Evolutionary conservation across 768 basidiomycete genomes (phyloP), one percentile per base, ranked within the genome.

Genomic region (Infundibulicybe gibba): DNA sequence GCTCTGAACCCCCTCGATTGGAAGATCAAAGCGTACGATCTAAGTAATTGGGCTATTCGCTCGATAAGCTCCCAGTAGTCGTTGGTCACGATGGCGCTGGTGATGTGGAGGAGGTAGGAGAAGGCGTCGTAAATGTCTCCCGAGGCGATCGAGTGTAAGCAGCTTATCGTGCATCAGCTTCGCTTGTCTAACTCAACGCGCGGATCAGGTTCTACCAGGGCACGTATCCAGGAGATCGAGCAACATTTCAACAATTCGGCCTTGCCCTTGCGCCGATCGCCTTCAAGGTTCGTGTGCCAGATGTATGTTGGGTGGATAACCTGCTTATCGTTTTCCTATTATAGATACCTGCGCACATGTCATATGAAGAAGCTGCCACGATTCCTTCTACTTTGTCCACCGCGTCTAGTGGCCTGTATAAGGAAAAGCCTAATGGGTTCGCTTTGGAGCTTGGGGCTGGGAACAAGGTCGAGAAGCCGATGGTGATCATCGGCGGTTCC

Each of bases 1-100:
- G 69, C 67, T 5, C 61, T 80, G 9, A 78, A 80, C 55, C 79
- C 77, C 14, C 52, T 70, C 49, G 75, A 70, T 57, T 74, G 67
- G 64, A 62, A 63, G 43, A 55, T 57, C 33, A 56, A 57, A 32
- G 60, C 60, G 37, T 56, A 51, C 33, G 33, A 15, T 15, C n/a
- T n/a, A n/a, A n/a, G n/a, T n/a, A 10, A 10, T 10, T 15, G 15
- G 11, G 33, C 15, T 15, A 34, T 15, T n/a, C n/a, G n/a, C n/a
- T n/a, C n/a, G n/a, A n/a, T 15, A 34, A 10, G 33, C 15, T 34
- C 33, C 33, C 33, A 10, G 33, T 15, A 10, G 33, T 34, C 33
- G 15, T 34, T 34, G 33, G 33, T 15, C 11, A 10, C 33, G 33
- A 34, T 15, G 15, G 11, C 15, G 33, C 33, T 10, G 33, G 33